Evolutionary conservation across 163 green algal genomes (phyloP), one percentile per base, ranked within the genome.

Genomic region (Scenedesmus sp.): DNA sequence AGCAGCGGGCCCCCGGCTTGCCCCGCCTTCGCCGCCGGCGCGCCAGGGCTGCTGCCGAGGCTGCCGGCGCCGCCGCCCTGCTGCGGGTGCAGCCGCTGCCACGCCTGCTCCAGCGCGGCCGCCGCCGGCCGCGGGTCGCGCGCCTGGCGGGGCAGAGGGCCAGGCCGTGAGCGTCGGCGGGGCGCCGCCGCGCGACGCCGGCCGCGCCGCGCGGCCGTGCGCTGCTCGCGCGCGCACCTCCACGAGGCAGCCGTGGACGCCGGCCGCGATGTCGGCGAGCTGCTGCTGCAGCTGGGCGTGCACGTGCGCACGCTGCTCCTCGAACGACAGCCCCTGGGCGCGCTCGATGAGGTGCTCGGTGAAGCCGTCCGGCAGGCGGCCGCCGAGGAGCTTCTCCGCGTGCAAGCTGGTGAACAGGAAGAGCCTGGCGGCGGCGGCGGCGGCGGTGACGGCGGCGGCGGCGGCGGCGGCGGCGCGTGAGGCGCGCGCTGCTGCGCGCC

Each of bases 321-420:
- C 70, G 62, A 60, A 70, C 6, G 57, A 34, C 26, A 67, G 31
- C 42, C 7, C 24, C 18, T 53, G 45, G 14, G 70, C 70, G 42
- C 64, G 48, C 66, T 75, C 48, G 14, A 78, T 58, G 15, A 78
- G 28, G 9, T 24, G 18, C 2, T 60, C 22, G 20, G 70, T 33
- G 2, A 60, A 34, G 1, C n/a, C 54, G 22, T 54, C 34, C 29
- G 42, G 33, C 26, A 47, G 1, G 17, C 39, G 6, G 54, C 34
- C 54, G 22, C 17, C 36, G 22, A 58, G 70, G 54, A 33, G 53
- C 56, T 69, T 28, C 39, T 69, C 36, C 26, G 24, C 24, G 33
- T 65, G 54, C 26, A 69, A 42, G 56, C 54, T 69, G 70, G 70
- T 69, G 39, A 60, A 78, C 7, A 78, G 70, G 56, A 78, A 78